A percentile compares a stretch with the other conserved stretches of the same genome.
Conservation (phyloP, 352 stramenopile species). For the Globisporangium parvum region DNA sequence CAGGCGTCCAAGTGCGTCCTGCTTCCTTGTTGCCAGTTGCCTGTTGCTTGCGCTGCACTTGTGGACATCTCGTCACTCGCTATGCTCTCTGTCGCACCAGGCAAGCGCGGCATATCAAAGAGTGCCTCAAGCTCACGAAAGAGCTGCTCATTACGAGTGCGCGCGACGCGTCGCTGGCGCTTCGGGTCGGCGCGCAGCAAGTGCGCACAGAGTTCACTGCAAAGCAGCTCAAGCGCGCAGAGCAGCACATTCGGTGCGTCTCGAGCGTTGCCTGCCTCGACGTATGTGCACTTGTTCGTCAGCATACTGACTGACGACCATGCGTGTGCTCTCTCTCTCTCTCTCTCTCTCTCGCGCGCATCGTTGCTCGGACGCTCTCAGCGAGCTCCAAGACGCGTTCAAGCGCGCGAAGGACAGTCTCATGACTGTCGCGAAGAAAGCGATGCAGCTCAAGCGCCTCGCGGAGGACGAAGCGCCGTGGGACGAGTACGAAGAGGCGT, state of each 20-base stretch:
- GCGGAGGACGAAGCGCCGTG: constrained; percentile 66
- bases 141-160: constrained; percentile 42
- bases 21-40: too few relatives aligned
- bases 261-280: neutral
- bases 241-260: constrained; percentile 40
- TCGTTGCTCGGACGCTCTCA: constrained; percentile 13
- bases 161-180: constrained; percentile 42
- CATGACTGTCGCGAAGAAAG: constrained; percentile 45
- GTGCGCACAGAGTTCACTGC: constrained; percentile 58
- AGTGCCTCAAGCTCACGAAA: constrained; percentile 47
- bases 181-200: constrained; percentile 58
- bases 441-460: constrained; percentile 58
- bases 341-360: neutral
- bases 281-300: neutral
- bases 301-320: neutral
- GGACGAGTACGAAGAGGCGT: constrained; percentile 56
- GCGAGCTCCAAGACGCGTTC: constrained; percentile 50
- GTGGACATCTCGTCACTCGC: constrained; percentile 3
- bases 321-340: neutral
- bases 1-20: constrained; percentile 58
- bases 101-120: constrained; percentile 65
- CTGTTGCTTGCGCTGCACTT: neutral
- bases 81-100: constrained; percentile 16
- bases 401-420: constrained; percentile 63
- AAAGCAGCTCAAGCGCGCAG: constrained; percentile 51